Evolutionary conservation across 148 eudicot genomes (phyloP), one percentile per base, ranked within the genome.

Genomic region (Chenopodium formosanum): DNA sequence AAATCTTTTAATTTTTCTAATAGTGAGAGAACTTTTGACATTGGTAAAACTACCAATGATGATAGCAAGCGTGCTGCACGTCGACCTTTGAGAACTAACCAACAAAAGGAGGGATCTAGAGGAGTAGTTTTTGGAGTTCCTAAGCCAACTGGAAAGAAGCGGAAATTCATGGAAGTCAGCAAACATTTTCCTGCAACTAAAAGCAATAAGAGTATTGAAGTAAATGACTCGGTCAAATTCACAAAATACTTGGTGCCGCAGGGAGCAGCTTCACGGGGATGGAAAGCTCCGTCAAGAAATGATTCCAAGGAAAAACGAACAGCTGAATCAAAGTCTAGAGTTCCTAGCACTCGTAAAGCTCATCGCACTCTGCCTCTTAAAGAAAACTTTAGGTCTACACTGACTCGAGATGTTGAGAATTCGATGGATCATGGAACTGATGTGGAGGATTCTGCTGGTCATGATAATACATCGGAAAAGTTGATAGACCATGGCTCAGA

Each of bases 91-190:
- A 88, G 93, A 76, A 83, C 91, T 83, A 94, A 94, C 70, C 82
- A 88, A 77, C 92, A 88, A 75, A 96, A 91, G 82, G 95, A 90
- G 83, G 91, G 92, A 44, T 88, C 94, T 23, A 88, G 88, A 86
- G 94, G 88, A 86, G 94, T 91, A 69, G 79, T 93, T 79, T 90
- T 92, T 81, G 99, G 99, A 66, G 90, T 96, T 69, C 99, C 99
- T 31, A 94, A 89, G 84, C 99, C 99, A 20, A 78, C 87, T 29
- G 99, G 98, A 48, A 96, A 94, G 90, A 96, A 86, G 75, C 88
- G 89, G 72, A 96, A 94, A 78, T 94, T 94, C 75, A 92, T 94
- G 97, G 95, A 96, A 78, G 99, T 96, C 13, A 94, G 99, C 90
- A 94, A 91, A 85, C 99, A 96, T 80, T 91, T 85, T 75, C 87